These are phyloP conservation scores for Trichoderma virens DNA, from an alignment of 495 filamentous ascomycete species.

Conservation along the genomic window DNA sequence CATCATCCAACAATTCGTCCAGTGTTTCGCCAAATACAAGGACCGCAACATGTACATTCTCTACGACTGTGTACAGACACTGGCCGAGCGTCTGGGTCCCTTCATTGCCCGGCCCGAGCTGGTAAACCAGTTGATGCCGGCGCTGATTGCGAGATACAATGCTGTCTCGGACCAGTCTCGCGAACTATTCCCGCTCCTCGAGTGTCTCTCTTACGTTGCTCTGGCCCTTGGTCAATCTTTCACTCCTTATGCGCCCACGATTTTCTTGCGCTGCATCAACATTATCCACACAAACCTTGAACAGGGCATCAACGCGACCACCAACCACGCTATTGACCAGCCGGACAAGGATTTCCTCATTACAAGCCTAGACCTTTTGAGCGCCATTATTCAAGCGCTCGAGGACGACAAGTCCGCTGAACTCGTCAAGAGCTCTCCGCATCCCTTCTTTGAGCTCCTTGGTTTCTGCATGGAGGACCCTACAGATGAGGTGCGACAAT, in stretches of 20 bases:
- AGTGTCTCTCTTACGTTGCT: constrained; percentile 91
- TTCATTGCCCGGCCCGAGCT: constrained; percentile 70
- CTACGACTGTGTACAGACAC: constrained; percentile 96
- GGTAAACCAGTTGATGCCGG: constrained; percentile 85
- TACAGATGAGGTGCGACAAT: constrained; percentile 90
- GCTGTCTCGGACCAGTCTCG: constrained; percentile 81
- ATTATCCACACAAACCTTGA: constrained; percentile 90
- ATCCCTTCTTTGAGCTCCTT: constrained; percentile 82
- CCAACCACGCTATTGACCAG: constrained; percentile 58
- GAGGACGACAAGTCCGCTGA: constrained; percentile 64
- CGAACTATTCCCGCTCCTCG: constrained; percentile 88
- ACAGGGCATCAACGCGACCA: constrained; percentile 56
- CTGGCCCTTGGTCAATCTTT: constrained; percentile 79
- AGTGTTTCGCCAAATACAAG: constrained; percentile 91
- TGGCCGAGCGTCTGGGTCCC: constrained; percentile 84
- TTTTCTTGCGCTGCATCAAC: constrained; percentile 77
- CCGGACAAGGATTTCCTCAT: constrained; percentile 97
- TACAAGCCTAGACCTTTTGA: constrained; percentile 90
- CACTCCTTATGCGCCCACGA: constrained; percentile 69
- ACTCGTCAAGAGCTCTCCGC: constrained; percentile 66
- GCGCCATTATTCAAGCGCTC: constrained; percentile 88
- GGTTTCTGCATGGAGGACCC: constrained; percentile 88
- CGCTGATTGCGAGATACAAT: constrained; percentile 83
- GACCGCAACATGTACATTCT: constrained; percentile 98
- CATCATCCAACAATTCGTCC: constrained; percentile 86